These are phyloP conservation scores for Prillingera fragicola DNA, from an alignment of 1,284 basidiomycete species.

Conservation along the genomic window DNA sequence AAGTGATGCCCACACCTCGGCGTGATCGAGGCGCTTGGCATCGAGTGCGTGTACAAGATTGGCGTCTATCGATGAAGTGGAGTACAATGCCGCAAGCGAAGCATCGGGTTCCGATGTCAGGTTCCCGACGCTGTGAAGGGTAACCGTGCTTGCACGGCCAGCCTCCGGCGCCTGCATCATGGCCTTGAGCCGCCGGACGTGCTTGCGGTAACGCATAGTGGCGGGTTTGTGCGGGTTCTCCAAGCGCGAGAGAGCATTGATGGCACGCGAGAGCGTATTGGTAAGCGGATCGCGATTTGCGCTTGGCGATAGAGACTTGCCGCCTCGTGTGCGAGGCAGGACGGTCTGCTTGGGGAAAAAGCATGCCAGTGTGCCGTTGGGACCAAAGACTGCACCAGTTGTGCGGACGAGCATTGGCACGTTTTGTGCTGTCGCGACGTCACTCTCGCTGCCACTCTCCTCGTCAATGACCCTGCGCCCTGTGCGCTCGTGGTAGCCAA, in stretches of 20 bases:
- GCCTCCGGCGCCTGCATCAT: conserved; percentile 24
- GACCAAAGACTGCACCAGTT: conserved; percentile 60
- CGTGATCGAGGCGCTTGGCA: conserved; percentile 63
- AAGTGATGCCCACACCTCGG: conserved; percentile 64
- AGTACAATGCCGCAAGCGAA: conserved; percentile 61
- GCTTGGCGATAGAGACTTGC: conserved; percentile 39
- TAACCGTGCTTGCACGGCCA: conserved; percentile 53
- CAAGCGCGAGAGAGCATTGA: conserved; percentile 36
- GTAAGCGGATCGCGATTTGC: conserved; percentile 21
- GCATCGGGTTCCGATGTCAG: conserved; percentile 56
- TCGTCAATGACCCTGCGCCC: conserved; percentile 40
- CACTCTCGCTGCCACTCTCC: conserved; percentile 31
- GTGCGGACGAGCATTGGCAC: conserved; percentile 41
- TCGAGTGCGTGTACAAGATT: conserved; percentile 61
- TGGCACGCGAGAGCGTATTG: conserved; percentile 37
- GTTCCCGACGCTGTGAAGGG: conserved; percentile 58
- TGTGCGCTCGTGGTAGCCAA: conserved; percentile 53
- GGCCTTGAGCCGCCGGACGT: conserved; percentile 11
- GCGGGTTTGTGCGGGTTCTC: conserved; percentile 30
- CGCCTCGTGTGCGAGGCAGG: conserved; percentile 30
- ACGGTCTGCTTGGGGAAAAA: conserved; percentile 62
- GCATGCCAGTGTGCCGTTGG: conserved; percentile 76
- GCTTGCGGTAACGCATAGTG: conserved; percentile 8
- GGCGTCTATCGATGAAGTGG: conserved; percentile 49
- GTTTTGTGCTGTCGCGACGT: conserved; percentile 33